phyloP scores from a whole-genome alignment of 2,329 filamentous ascomycete species.

The Ophiostoma perfectum region DNA sequence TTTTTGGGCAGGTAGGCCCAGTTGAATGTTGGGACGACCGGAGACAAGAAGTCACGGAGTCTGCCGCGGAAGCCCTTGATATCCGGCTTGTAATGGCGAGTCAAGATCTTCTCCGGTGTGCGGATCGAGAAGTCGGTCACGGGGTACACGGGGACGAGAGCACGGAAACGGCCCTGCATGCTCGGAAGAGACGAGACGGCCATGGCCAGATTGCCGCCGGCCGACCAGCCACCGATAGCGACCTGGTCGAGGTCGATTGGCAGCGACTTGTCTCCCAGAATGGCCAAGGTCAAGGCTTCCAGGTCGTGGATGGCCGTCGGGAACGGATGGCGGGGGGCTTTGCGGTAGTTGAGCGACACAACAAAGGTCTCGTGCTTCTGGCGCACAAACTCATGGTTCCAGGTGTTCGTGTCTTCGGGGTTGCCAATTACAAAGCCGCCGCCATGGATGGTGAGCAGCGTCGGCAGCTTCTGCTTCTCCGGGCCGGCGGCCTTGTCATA shows the following conservation, averaged over 20 bases:
- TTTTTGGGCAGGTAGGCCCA: conserved; percentile 38
- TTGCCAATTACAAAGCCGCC: conserved; percentile 45
- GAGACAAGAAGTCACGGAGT: conserved; percentile 30
- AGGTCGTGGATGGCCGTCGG: conserved; percentile 43
- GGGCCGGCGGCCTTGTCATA: conserved; percentile 31
- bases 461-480: conserved; percentile 33
- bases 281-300: conserved; percentile 38
- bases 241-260: conserved; percentile 41
- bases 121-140: conserved; percentile 35
- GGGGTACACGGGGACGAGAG: conserved; percentile 41
- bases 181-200: conserved; percentile 37
- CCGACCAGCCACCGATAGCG: conserved; percentile 45
- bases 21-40: conserved; percentile 34
- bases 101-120: conserved; percentile 30
- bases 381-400: conserved; percentile 42
- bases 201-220: conserved; percentile 46
- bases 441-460: conserved; percentile 48
- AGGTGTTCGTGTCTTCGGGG: conserved; percentile 42
- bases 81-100: conserved; percentile 36
- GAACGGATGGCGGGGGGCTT: conserved; percentile 42
- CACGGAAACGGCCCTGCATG: conserved; percentile 33
- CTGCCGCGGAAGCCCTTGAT: conserved; percentile 31
- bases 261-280: conserved; percentile 41
- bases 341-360: conserved; percentile 45
- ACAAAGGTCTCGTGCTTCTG: conserved; percentile 39